Percentiles rank a stretch among this genome's conserved stretches.
Conservation (phyloP, 139 green algal genomes). For the Monoraphidium neglectum region DNA sequence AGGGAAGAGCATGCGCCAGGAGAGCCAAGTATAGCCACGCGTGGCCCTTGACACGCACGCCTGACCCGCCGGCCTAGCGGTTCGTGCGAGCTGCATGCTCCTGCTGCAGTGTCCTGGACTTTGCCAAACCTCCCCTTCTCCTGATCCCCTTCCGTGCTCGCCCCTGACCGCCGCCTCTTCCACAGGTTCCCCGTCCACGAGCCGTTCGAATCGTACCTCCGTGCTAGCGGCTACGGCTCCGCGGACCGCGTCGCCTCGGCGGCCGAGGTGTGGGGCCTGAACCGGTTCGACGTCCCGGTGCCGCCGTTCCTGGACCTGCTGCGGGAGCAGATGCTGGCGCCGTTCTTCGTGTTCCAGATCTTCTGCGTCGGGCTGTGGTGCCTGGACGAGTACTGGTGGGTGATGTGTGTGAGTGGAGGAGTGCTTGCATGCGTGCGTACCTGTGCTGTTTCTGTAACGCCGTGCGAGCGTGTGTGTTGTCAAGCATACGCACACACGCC, state of each 20-base stretch:
- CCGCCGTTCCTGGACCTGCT: constrained; percentile 78
- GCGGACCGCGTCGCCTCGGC: constrained; percentile 39
- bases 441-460: too few species aligned
- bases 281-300: constrained; percentile 78
- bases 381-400: constrained; percentile 85
- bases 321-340: constrained; percentile 92
- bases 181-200: constrained; percentile 28
- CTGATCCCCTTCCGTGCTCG: too few species aligned
- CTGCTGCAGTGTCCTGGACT: too few species aligned
- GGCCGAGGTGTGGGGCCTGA: constrained; percentile 67
- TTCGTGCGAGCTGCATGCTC: too few species aligned
- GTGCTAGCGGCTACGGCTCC: constrained; percentile 21
- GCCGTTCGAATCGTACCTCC: constrained; percentile 31
- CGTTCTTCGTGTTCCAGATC: constrained; percentile 98
- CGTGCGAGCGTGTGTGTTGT: background rate
- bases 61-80: too few species aligned
- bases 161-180: too few species aligned
- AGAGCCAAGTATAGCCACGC: too few species aligned
- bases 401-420: background rate
- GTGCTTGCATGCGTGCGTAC: too few species aligned
- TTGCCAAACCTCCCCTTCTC: too few species aligned
- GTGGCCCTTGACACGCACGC: too few species aligned
- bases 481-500: too few species aligned
- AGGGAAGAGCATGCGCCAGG: too few species aligned
- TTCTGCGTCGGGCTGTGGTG: constrained; percentile 96